Evolutionary conservation across 192 early-diverging fungal species (phyloP).

Genomic region (Gaertneriomyces semiglobifer): DNA sequence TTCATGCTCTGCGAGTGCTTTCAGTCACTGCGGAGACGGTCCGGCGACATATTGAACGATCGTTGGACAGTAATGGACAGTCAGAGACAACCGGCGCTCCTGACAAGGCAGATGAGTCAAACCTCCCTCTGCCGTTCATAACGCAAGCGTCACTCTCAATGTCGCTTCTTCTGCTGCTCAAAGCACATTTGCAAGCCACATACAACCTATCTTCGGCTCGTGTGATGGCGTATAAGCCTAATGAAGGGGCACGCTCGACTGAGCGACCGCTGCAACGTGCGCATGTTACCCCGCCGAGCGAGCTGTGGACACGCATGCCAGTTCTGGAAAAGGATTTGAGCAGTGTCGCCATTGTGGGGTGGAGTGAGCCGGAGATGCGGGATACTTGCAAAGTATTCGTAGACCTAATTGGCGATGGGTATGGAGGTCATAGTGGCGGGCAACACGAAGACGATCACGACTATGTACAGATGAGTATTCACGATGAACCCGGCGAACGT

Average conservation of each 20-base stretch:
- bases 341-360: too few species aligned
- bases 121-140: slow-evolving; percentile 11
- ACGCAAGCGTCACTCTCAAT: slow-evolving; percentile 61
- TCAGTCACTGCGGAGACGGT: slow-evolving; percentile 67
- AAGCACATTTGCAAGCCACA: slow-evolving; percentile 58
- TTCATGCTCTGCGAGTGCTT: slow-evolving; percentile 69
- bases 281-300: slow-evolving; percentile 21
- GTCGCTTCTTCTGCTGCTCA: slow-evolving; percentile 58
- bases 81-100: too few species aligned
- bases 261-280: slow-evolving; percentile 58
- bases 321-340: slow-evolving; percentile 9
- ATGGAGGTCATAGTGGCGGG: too few species aligned
- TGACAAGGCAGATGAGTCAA: too few species aligned
- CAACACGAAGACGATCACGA: too few species aligned
- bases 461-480: too few species aligned
- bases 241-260: slow-evolving; percentile 34
- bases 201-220: slow-evolving; percentile 47
- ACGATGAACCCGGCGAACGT: too few species aligned
- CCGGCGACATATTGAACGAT: slow-evolving; percentile 32
- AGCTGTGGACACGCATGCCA: slow-evolving; percentile 41
- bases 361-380: too few species aligned
- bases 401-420: too few species aligned
- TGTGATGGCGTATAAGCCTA: slow-evolving; percentile 26
- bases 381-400: too few species aligned
- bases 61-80: too few species aligned